These are phyloP conservation scores for Xylariaceae sp. DNA, from an alignment of 2,329 filamentous ascomycete genomes.

Conservation along the genomic window DNA sequence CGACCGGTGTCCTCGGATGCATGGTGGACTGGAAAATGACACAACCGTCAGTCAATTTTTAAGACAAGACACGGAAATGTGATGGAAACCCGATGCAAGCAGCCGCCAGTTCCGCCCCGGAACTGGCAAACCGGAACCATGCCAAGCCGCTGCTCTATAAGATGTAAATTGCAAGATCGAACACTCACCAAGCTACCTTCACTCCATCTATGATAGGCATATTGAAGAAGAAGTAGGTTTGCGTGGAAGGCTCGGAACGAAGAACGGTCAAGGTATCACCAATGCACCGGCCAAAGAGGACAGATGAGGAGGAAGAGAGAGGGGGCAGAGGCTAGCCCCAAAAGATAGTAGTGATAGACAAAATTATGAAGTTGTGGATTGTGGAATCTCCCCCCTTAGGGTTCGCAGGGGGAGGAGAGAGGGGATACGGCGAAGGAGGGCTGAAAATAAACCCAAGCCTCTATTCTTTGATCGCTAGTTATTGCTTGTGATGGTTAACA, in stretches of 20 bases:
- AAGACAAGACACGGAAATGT: not conserved
- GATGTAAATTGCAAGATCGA: not conserved
- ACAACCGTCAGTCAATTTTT: constrained; percentile 14
- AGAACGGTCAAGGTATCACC: constrained; percentile 3
- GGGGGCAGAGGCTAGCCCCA: not conserved
- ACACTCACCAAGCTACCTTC: constrained; percentile 67
- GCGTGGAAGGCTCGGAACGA: not conserved
- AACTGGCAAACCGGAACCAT: not conserved
- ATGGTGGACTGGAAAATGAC: constrained; percentile 54
- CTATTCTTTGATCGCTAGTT: not conserved
- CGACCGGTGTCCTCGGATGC: constrained; percentile 70
- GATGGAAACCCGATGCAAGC: not conserved
- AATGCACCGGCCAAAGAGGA: constrained; percentile 2
- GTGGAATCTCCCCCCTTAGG: not conserved
- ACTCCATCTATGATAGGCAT: constrained; percentile 67
- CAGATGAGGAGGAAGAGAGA: constrained; percentile 5
- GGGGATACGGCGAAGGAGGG: not conserved
- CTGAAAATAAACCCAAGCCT: not conserved
- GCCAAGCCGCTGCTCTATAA: constrained; percentile 1
- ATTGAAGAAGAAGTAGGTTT: constrained; percentile 23
- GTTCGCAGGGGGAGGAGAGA: not conserved
- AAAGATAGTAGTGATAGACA: not conserved
- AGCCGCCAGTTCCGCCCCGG: not conserved
- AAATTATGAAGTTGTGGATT: constrained; percentile 4
- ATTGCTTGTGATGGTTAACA: not conserved